Evolutionary conservation across 2,329 filamentous ascomycete genomes (phyloP), one percentile per base, ranked within the genome.

Genomic region (Eutypa lata): DNA sequence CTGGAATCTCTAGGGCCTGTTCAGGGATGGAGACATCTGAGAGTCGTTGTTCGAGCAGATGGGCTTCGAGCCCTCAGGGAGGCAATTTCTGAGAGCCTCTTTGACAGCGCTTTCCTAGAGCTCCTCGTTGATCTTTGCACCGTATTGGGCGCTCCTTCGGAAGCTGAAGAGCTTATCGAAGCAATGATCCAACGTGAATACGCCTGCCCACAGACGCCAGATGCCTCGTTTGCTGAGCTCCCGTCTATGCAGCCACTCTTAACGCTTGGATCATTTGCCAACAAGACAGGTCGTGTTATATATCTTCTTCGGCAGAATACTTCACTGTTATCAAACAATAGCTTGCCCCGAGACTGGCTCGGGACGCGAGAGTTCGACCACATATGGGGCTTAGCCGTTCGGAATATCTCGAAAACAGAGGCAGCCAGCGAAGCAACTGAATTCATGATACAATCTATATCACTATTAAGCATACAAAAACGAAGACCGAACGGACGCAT

Each of bases 21-120:
- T 2, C 55, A 63, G 28, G 78, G 78, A 14, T 81, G 78, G 75
- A 73, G 63, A 50, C 71, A 76, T 53, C 68, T 82, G 1, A 69
- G 73, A 47, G 60, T 63, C 2, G 67, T 80, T 11, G 73, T 77
- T 14, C 71, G 77, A 43, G 72, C 76, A 16, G 77, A 82, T 53
- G 76, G 74, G 7, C 54, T 80, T 16, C 60, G 70, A 28, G 68
- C 77, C 2, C 56, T 82, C 24, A 66, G 62, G 49, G 67, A 72
- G 19, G 77, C 74, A 2, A 73, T 77, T 14, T 48, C 53, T 1
- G 72, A 76, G 19, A 72, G 72, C 1, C 60, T 81, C 8, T 60
- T 81, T 7, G 69, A 73, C 24, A 60, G 69, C 13, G 59, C 65
- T 10, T 76, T 79, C 52, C 66, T 71, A 7, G 65, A 67, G 47